Percentiles rank a stretch among this genome's conserved stretches.
These are phyloP conservation scores for Sphaerobolus stellatus DNA, from an alignment of 1,284 basidiomycete species.

Conservation along the genomic window DNA sequence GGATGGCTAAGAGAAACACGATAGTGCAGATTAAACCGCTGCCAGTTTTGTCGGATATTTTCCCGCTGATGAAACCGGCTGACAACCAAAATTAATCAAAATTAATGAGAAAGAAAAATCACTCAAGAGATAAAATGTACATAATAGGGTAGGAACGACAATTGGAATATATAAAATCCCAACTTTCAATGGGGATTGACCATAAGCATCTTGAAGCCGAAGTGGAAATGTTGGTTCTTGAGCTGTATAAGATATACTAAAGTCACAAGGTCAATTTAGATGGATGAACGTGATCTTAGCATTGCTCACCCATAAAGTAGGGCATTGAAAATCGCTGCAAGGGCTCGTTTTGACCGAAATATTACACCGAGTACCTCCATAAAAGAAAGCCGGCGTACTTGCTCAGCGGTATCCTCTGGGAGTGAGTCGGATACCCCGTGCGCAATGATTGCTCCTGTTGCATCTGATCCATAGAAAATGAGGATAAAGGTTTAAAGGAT, in stretches of 20 bases:
- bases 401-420: neutral
- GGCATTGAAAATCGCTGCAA: constrained; percentile 50
- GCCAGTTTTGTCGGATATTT: constrained; percentile 60
- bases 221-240: constrained; percentile 69
- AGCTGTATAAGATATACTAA: constrained; percentile 52
- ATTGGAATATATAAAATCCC: constrained; percentile 72
- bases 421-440: neutral
- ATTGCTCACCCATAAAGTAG: constrained; percentile 59
- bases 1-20: constrained; percentile 54
- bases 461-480: too few species aligned
- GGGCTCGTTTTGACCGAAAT: constrained; percentile 51
- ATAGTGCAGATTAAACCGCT: constrained; percentile 54
- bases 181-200: constrained; percentile 58
- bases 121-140: constrained; percentile 37
- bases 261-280: constrained; percentile 6
- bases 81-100: constrained; percentile 17
- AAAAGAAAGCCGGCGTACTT: neutral
- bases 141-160: constrained; percentile 65
- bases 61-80: constrained; percentile 66
- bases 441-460: too few species aligned
- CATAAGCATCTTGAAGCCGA: constrained; percentile 60
- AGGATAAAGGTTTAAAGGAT: neutral
- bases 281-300: neutral
- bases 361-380: constrained; percentile 6
- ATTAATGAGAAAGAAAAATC: neutral